Percentiles rank a stretch among this genome's conserved stretches.
These are phyloP conservation scores for Leishmania turanica DNA, from an alignment of 208 protist species.

Conservation along the genomic window DNA sequence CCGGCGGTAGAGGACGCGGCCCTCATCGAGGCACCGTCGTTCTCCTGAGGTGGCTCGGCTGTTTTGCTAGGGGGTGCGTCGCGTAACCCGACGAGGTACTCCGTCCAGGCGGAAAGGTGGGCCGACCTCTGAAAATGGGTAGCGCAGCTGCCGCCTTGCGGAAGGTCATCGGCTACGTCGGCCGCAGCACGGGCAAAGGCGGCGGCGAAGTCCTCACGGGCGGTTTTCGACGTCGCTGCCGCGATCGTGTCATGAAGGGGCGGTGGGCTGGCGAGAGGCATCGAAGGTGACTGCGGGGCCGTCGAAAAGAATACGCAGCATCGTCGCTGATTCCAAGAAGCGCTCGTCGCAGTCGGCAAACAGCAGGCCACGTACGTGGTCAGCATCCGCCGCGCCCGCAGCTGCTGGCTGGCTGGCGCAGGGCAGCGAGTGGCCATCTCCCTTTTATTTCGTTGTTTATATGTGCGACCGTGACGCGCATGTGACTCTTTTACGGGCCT, in stretches of 20 bases:
- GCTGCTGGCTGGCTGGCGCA: not conserved
- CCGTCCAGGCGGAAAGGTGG: slow-evolving; percentile 19
- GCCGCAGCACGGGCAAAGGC: not conserved
- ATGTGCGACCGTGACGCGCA: not conserved
- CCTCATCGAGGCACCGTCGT: not conserved
- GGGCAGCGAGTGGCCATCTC: not conserved
- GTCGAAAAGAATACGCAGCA: not conserved
- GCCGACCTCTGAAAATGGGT: not conserved
- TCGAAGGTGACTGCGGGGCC: not conserved
- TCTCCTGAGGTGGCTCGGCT: not conserved
- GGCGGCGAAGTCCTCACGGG: not conserved
- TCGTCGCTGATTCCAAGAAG: not conserved
- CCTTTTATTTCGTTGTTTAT: not conserved
- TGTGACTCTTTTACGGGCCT: not conserved
- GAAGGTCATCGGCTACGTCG: not conserved
- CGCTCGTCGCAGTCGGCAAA: not conserved
- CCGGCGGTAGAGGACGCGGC: not conserved
- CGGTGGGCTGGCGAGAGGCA: not conserved
- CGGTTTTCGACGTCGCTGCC: not conserved
- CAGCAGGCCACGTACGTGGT: not conserved
- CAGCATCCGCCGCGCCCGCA: not conserved
- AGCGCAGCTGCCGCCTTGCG: not conserved
- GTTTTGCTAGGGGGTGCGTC: not conserved
- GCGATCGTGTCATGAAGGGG: not conserved
- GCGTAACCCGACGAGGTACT: slow-evolving; percentile 30